phyloP scores from a whole-genome alignment of 2,329 filamentous ascomycete genomes.

The Ophiostoma triangulosporum region DNA sequence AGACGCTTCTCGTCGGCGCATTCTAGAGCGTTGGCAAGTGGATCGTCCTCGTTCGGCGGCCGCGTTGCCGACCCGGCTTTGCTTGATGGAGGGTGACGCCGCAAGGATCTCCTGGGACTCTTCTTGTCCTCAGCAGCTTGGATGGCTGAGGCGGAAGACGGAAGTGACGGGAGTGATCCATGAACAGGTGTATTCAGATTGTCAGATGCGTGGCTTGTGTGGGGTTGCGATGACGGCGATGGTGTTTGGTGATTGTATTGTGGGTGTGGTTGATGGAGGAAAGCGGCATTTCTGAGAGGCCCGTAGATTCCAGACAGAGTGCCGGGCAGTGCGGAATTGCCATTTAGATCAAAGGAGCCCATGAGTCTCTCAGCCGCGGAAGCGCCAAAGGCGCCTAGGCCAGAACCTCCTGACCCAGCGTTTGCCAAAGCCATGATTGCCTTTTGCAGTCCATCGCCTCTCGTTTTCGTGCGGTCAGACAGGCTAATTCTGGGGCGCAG shows the following conservation, averaged over 20 bases:
- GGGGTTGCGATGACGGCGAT: constrained; percentile 9
- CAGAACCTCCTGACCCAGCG: constrained; percentile 40
- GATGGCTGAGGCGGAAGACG: constrained; percentile 29
- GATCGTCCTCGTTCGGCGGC: constrained; percentile 45
- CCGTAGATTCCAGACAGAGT: not conserved
- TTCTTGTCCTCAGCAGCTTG: constrained; percentile 45
- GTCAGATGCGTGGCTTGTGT: constrained; percentile 29
- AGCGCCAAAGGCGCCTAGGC: constrained; percentile 21
- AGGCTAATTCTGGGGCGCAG: constrained; percentile 77
- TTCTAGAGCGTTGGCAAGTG: constrained; percentile 57
- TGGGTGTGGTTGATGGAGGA: not conserved
- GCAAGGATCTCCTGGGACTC: constrained; percentile 46
- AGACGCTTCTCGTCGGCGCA: constrained; percentile 86
- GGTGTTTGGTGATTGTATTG: not conserved
- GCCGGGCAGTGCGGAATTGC: not conserved
- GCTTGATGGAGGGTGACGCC: constrained; percentile 41
- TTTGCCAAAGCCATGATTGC: constrained; percentile 63
- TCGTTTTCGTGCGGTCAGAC: constrained; percentile 56
- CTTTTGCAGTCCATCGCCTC: constrained; percentile 48
- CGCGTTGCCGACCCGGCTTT: constrained; percentile 35
- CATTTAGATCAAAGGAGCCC: constrained; percentile 12
- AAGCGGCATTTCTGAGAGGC: not conserved
- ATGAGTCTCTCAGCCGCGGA: constrained; percentile 33
- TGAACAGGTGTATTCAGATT: constrained; percentile 25
- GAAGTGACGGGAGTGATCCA: constrained; percentile 17